Percentiles rank a stretch among this genome's conserved stretches.
phyloP scores from a whole-genome alignment of 805 yeast species.

The Lachancea cidri region DNA sequence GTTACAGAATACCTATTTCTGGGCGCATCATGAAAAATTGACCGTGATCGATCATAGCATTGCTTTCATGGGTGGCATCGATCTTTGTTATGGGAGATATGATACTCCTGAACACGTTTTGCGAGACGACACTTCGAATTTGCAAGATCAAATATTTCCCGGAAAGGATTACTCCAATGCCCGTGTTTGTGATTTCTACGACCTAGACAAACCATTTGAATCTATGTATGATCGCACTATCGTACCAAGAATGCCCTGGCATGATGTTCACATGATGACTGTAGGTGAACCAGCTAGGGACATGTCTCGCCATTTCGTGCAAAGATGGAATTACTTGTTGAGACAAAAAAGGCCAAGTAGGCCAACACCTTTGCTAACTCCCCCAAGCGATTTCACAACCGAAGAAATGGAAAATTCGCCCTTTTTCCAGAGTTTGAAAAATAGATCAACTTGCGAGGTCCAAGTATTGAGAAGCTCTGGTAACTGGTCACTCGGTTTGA shows the following conservation, averaged over 20 bases:
- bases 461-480: slow-evolving; percentile 89
- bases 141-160: slow-evolving; percentile 63
- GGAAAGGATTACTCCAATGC: slow-evolving; percentile 98
- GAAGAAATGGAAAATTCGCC: slow-evolving; percentile 61
- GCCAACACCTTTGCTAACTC: slow-evolving; percentile 84
- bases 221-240: slow-evolving; percentile 81
- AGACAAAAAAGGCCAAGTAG: slow-evolving; percentile 94
- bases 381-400: slow-evolving; percentile 81
- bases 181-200: slow-evolving; percentile 79
- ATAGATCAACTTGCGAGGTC: slow-evolving; percentile 85
- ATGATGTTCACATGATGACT: slow-evolving; percentile 94
- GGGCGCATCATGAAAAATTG: slow-evolving; percentile 98
- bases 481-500: slow-evolving; percentile 87
- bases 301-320: slow-evolving; percentile 88
- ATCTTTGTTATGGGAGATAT: slow-evolving; percentile 89
- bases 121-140: slow-evolving; percentile 60
- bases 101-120: slow-evolving; percentile 96
- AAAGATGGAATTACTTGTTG: slow-evolving; percentile 91
- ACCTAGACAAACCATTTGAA: slow-evolving; percentile 79
- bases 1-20: slow-evolving; percentile 85
- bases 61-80: slow-evolving; percentile 93
- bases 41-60: slow-evolving; percentile 81
- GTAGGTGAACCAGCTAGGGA: slow-evolving; percentile 95
- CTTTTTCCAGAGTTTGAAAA: slow-evolving; percentile 32
- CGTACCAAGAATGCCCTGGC: slow-evolving; percentile 99